Evolutionary conservation across 2,329 filamentous ascomycete species (phyloP).

Genomic region (Magnaporthales sp.): DNA sequence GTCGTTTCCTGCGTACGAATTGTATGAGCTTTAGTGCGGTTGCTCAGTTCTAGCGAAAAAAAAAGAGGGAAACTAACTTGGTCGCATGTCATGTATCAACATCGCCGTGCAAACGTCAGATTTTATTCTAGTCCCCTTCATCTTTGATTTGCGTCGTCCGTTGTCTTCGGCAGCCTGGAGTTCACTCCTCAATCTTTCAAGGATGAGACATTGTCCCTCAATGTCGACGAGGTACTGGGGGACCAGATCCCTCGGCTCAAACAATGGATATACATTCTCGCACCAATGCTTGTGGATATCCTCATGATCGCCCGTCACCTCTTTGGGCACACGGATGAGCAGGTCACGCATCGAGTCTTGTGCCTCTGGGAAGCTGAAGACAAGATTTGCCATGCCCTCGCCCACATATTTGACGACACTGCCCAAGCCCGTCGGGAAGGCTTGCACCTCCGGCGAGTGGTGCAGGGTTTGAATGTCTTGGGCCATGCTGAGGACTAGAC

Average conservation of each 20-base stretch:
- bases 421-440: background rate
- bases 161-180: background rate
- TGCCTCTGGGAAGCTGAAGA: constrained; percentile 45
- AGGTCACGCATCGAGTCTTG: constrained; percentile 3
- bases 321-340: constrained; percentile 13
- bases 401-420: constrained; percentile 25
- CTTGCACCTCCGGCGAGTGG: background rate
- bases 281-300: constrained; percentile 4
- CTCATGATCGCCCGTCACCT: background rate
- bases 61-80: constrained; percentile 16
- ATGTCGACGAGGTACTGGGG: constrained; percentile 2
- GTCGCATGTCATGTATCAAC: constrained; percentile 66
- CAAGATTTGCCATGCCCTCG: constrained; percentile 71
- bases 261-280: constrained; percentile 3
- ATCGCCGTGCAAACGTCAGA: constrained; percentile 24
- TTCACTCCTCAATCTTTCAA: background rate
- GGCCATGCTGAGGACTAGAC: background rate
- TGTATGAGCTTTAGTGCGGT: background rate
- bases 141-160: background rate
- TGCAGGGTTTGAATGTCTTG: background rate
- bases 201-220: background rate
- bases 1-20: background rate
- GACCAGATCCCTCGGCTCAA: constrained; percentile 2
- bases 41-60: background rate
- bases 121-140: constrained; percentile 3